Conservation (phyloP, 345 rosid species). For the Bruguiera sexangula region DNA sequence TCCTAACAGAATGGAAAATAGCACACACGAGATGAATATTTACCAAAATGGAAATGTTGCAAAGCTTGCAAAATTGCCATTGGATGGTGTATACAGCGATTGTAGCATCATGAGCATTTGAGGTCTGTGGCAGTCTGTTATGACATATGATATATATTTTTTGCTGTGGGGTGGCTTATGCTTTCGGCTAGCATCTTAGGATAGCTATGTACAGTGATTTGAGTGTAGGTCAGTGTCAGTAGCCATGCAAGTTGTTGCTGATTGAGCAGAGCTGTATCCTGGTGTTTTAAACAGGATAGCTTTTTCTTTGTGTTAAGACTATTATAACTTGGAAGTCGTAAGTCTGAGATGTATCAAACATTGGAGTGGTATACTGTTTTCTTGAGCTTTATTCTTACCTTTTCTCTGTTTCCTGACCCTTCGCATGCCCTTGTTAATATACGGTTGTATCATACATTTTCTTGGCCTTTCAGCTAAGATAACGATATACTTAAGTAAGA, state of each 20-base stretch:
- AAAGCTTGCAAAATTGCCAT: conserved; percentile 43
- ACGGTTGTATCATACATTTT: too few species aligned
- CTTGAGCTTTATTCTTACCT: too few species aligned
- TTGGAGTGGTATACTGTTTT: too few species aligned
- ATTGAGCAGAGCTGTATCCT: conserved; percentile 16
- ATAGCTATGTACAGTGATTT: conserved; percentile 22
- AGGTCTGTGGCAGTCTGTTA: conserved; percentile 11
- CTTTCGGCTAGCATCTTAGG: conserved; percentile 1
- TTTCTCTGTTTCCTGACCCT: too few species aligned
- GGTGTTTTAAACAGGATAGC: conserved; percentile 23
- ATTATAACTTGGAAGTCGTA: too few species aligned
- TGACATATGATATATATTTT: too few species aligned
- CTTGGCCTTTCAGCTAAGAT: too few species aligned
- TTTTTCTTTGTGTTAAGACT: not conserved
- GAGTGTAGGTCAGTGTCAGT: conserved; percentile 7
- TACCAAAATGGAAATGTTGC: conserved; percentile 45
- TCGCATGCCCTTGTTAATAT: too few species aligned
- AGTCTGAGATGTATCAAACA: too few species aligned
- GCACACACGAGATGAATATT: conserved; percentile 28
- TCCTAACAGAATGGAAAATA: conserved; percentile 37
- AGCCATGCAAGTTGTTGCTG: not conserved
- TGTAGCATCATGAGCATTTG: conserved; percentile 62
- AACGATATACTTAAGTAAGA: too few species aligned
- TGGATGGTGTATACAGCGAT: conserved; percentile 48
- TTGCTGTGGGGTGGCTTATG: not conserved